These are phyloP conservation scores for Tetramitus jugosus DNA, from an alignment of 208 protist species.

Conservation along the genomic window DNA sequence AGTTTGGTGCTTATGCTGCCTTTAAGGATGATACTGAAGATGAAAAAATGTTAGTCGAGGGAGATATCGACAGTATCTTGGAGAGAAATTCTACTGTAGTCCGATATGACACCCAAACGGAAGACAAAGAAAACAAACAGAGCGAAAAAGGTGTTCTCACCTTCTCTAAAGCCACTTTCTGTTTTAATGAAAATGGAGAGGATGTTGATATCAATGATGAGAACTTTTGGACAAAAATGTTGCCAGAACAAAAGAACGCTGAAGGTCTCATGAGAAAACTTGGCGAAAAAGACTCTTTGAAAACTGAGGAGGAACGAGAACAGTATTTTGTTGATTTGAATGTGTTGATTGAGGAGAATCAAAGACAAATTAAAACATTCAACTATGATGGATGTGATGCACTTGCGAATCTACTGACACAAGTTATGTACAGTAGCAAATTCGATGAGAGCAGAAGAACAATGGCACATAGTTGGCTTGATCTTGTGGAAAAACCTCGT, in stretches of 20 bases:
- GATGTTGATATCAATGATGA: slow-evolving; percentile 5
- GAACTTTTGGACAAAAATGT: slow-evolving; percentile 4
- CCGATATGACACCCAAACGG: not conserved
- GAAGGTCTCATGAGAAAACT: slow-evolving; percentile 2
- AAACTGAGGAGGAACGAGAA: not conserved
- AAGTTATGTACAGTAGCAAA: not conserved
- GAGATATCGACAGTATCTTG: slow-evolving; percentile 19
- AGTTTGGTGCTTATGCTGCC: slow-evolving; percentile 6
- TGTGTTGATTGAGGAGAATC: not conserved
- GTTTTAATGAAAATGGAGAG: not conserved
- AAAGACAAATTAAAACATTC: not conserved
- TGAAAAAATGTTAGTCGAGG: not conserved
- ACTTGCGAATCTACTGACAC: not conserved
- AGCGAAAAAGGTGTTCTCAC: not conserved
- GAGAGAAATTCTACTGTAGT: slow-evolving; percentile 12
- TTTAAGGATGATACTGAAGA: not conserved
- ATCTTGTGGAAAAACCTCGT: not conserved
- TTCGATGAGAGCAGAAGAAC: not conserved
- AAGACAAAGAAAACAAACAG: not conserved
- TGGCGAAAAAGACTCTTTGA: not conserved
- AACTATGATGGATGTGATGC: not conserved
- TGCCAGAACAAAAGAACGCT: not conserved
- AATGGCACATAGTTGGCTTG: not conserved
- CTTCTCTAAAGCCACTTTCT: slow-evolving; percentile 22
- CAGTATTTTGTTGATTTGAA: not conserved